Base-by-base conservation (phyloP, 805 yeast genomes). In the Helenozyma rhizophorensis region DNA sequence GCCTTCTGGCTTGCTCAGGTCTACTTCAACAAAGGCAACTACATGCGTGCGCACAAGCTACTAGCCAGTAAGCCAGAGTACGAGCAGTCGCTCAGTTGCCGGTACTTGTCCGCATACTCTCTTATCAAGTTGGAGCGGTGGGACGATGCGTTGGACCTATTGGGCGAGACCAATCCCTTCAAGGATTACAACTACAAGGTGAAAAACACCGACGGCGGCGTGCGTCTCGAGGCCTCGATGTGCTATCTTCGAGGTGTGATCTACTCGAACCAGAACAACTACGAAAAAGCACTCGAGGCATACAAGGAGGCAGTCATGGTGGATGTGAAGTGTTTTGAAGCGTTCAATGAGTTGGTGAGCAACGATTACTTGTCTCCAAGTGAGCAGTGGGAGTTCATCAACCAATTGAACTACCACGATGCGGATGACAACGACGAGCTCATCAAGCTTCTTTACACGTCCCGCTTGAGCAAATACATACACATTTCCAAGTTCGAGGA, bases 1-100 rank as follows among this genome's bases (percentile, higher is more conserved):
- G 96, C 96, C 9, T 90, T 87, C 57, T 89, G 97, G 96, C 68
- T 90, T 19, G 96, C 96, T 0, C 96, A 90, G 61, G 95, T 84
- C 4, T 79, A 83, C 54, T 86, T 78, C 56, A 67, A 78, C 35
- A 77, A 76, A 35, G 90, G 90, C 9, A 76, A 83, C 51, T 88
- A 77, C 56, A 71, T 80, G 25, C 68, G 96, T 21, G 96, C 95
- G 2, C 74, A 87, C 32, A 80, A 79, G 42, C 58, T 89, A 25
- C 66, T 90, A 14, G 59, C 76, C 12, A 70, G 76, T 10, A 66
- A 70, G 21, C 61, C 69, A 0, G 76, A 71, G 33, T 76, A 71
- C 44, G 74, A 77, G 40, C 58, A 67, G 34, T 74, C 82, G 27
- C 80, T 85, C 3, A 74, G 83, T 45, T 88, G 97, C 56, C 62